phyloP scores from a whole-genome alignment of 805 yeast genomes.

The Diddensiella santjacobensis region DNA sequence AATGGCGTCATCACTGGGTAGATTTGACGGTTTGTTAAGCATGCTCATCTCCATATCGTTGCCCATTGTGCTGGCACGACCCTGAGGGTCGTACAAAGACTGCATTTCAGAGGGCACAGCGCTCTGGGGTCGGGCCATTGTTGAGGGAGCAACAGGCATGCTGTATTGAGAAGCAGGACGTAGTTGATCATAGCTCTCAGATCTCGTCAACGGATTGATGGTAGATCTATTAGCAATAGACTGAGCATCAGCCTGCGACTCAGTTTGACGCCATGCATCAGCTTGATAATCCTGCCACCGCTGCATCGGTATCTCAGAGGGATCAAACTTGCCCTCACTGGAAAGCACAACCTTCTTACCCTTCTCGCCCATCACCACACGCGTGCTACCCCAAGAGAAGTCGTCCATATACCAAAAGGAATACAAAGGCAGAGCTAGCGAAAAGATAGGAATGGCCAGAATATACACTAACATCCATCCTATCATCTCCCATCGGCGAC shows the following conservation, averaged over 20 bases:
- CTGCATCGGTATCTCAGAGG: slow-evolving; percentile 50
- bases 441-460: slow-evolving; percentile 56
- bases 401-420: slow-evolving; percentile 65
- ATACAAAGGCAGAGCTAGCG: slow-evolving; percentile 53
- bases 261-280: slow-evolving; percentile 37
- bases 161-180: slow-evolving; percentile 12
- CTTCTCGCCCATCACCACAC: slow-evolving; percentile 51
- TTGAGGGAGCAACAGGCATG: slow-evolving; percentile 4
- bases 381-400: slow-evolving; percentile 65
- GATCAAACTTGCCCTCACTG: slow-evolving; percentile 52
- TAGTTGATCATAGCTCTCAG: slow-evolving; percentile 1
- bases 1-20: slow-evolving; percentile 37
- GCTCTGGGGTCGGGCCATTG: slow-evolving; percentile 2
- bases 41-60: slow-evolving; percentile 22
- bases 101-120: slow-evolving; percentile 5
- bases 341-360: slow-evolving; percentile 47
- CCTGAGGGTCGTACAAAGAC: slow-evolving; percentile 3
- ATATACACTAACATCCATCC: slow-evolving; percentile 56
- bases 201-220: background rate
- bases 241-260: slow-evolving; percentile 16
- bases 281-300: slow-evolving; percentile 58
- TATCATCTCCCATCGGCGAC: slow-evolving; percentile 44
- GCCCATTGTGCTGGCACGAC: slow-evolving; percentile 3
- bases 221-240: slow-evolving; percentile 11
- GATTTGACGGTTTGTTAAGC: slow-evolving; percentile 15